These are phyloP conservation scores for Pascua guehoae DNA, from an alignment of 1,284 basidiomycete species.

Conservation along the genomic window DNA sequence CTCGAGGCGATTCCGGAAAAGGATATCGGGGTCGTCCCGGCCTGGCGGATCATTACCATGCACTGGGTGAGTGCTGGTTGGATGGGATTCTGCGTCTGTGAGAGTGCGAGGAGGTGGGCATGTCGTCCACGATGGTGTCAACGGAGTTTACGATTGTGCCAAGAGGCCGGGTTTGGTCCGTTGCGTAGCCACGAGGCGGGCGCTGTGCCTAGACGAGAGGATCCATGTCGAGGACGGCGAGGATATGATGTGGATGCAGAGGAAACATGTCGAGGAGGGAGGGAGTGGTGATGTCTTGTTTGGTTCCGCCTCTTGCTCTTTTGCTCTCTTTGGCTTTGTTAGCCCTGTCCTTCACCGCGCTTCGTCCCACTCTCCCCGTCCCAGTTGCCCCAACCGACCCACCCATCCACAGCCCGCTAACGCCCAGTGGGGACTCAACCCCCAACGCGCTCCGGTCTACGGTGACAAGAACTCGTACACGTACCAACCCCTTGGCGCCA, in stretches of 20 bases:
- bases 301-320: too few species aligned
- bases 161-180: constrained; percentile 7
- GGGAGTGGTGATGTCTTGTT: too few species aligned
- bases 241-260: neutral
- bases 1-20: constrained; percentile 23
- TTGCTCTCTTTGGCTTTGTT: too few species aligned
- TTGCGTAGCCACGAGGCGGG: neutral
- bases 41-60: constrained; percentile 37
- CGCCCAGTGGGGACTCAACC: too few species aligned
- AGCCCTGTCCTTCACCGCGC: too few species aligned
- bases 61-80: constrained; percentile 34
- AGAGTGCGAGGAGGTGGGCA: constrained; percentile 4
- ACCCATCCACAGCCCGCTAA: too few species aligned
- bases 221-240: constrained; percentile 15
- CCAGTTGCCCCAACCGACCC: too few species aligned
- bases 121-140: neutral
- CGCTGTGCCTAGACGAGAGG: constrained; percentile 26
- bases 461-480: constrained; percentile 18
- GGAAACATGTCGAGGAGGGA: neutral
- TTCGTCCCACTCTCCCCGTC: too few species aligned
- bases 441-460: too few species aligned
- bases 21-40: constrained; percentile 36
- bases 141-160: neutral
- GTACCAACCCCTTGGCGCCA: constrained; percentile 40
- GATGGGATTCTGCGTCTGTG: neutral